Evolutionary conservation across 371 early-diverging fungal species (phyloP).

Genomic region (Ecytonucleospora hepatopenaei): DNA sequence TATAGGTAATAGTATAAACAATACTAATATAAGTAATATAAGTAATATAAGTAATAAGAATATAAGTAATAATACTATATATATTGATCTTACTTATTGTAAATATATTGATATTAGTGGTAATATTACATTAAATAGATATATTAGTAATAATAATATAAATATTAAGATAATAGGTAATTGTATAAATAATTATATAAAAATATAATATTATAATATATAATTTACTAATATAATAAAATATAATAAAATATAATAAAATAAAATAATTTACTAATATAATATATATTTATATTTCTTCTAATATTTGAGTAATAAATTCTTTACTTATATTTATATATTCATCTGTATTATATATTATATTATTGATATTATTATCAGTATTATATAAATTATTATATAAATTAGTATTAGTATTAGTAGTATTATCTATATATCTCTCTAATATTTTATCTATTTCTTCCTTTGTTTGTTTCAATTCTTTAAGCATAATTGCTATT

Average conservation of each 20-base stretch:
- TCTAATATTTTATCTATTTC: slow-evolving; percentile 23
- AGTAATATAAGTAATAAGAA: no score
- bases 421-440: background rate
- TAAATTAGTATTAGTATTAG: slow-evolving; percentile 5
- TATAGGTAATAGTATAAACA: no score
- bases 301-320: background rate
- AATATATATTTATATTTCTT: background rate
- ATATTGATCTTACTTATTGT: background rate
- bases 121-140: background rate
- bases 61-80: background rate
- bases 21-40: no score
- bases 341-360: slow-evolving; percentile 4
- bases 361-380: background rate
- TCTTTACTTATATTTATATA: background rate
- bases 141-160: background rate
- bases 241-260: background rate
- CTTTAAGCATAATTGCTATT: slow-evolving; percentile 9
- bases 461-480: slow-evolving; percentile 21
- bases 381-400: background rate
- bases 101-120: background rate
- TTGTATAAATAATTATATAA: background rate
- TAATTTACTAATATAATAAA: background rate
- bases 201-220: background rate
- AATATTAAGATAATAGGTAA: background rate
- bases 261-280: background rate